These are phyloP conservation scores for Erucastrum elatum DNA, from an alignment of 345 rosid species.

Conservation along the genomic window DNA sequence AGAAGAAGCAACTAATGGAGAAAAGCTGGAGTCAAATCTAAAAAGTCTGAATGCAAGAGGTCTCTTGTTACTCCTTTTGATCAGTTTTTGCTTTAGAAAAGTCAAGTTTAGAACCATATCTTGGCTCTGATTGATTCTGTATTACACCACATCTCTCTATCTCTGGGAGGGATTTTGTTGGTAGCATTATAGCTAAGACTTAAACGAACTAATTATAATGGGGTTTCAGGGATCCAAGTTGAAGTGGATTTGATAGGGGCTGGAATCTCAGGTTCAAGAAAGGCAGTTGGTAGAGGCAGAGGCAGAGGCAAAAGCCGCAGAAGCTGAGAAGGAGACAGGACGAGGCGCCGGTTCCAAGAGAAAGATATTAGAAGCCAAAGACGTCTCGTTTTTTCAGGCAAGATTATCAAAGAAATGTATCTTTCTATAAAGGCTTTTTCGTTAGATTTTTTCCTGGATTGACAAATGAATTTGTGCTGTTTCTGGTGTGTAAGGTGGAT, in stretches of 20 bases:
- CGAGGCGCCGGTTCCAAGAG: conserved; percentile 69
- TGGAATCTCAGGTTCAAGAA: conserved; percentile 52
- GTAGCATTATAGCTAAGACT: background rate
- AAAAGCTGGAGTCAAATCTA: conserved; percentile 70
- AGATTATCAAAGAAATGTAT: background rate
- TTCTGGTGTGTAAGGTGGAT: background rate
- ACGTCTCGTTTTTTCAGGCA: conserved; percentile 6
- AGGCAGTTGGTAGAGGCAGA: conserved; percentile 41
- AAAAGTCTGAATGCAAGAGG: conserved; percentile 76
- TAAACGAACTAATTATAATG: background rate
- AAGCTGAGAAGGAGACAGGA: conserved; percentile 52
- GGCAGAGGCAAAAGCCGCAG: conserved; percentile 48
- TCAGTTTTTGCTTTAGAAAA: conserved; percentile 8
- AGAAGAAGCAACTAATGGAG: conserved; percentile 52
- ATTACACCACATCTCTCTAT: background rate
- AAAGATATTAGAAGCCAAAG: conserved; percentile 51
- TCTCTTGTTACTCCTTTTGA: conserved; percentile 14
- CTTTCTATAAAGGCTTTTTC: background rate
- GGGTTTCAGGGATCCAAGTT: conserved; percentile 62
- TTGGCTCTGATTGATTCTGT: background rate
- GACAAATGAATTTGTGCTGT: background rate
- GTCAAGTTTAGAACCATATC: background rate
- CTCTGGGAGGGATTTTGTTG: background rate
- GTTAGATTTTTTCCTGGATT: background rate
- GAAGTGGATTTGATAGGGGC: conserved; percentile 68